These are phyloP conservation scores for Talaromyces proteolyticus DNA, from an alignment of 495 filamentous ascomycete species.

Conservation along the genomic window DNA sequence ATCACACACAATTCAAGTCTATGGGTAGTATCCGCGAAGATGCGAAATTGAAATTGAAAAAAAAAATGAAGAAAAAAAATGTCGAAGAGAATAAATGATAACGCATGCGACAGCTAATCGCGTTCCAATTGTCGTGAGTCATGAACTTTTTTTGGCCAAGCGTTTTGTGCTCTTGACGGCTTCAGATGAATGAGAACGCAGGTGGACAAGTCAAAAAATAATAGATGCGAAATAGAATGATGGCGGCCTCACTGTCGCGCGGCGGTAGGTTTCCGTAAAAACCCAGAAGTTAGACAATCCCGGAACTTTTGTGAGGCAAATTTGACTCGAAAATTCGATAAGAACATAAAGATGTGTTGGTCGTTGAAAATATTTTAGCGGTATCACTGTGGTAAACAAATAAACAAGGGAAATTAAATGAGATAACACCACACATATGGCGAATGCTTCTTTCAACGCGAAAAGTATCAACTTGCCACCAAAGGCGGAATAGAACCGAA, in stretches of 20 bases:
- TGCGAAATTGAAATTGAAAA: constrained; percentile 16
- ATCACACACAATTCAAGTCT: constrained; percentile 21
- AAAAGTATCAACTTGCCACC: constrained; percentile 20
- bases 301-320: constrained; percentile 5
- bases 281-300: constrained; percentile 8
- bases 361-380: constrained; percentile 1
- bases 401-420: constrained; percentile 1
- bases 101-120: neutral
- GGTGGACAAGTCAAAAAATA: constrained; percentile 14
- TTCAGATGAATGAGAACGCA: constrained; percentile 14
- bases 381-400: constrained; percentile 7
- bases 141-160: constrained; percentile 5
- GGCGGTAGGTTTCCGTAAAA: no score
- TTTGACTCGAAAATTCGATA: constrained; percentile 4
- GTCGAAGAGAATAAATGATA: constrained; percentile 16
- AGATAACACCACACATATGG: constrained; percentile 9
- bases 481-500: constrained; percentile 57
- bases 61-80: constrained; percentile 21
- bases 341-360: constrained; percentile 1
- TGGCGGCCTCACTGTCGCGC: constrained; percentile 18
- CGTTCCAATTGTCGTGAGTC: constrained; percentile 1
- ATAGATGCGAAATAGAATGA: constrained; percentile 20
- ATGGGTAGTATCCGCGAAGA: constrained; percentile 24
- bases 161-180: constrained; percentile 8
- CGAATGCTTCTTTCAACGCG: constrained; percentile 8